phyloP scores from a whole-genome alignment of 2,329 filamentous ascomycete genomes.

The Zymoseptoria ardabiliae region DNA sequence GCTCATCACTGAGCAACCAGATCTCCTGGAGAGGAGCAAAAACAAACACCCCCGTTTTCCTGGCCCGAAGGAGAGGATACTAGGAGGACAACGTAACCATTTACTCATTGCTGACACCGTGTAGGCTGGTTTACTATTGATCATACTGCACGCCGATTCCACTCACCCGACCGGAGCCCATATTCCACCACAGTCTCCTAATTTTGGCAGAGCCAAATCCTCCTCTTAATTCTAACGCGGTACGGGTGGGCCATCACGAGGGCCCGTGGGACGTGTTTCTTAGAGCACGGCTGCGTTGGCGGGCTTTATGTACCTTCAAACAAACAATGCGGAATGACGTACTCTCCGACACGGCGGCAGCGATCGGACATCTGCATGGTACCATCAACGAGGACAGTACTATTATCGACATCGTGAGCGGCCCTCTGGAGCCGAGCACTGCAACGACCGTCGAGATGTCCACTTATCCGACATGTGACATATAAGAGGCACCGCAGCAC shows the following conservation, averaged over 20 bases:
- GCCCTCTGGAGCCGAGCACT: no score
- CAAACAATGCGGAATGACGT: not conserved
- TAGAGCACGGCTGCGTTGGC: not conserved
- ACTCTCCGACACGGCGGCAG: not conserved
- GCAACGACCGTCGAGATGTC: no score
- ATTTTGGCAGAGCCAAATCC: not conserved
- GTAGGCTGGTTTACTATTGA: not conserved
- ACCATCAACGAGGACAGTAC: no score
- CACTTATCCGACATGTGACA: no score
- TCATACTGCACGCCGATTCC: not conserved
- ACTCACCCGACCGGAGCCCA: not conserved
- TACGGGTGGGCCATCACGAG: not conserved
- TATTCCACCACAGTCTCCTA: not conserved
- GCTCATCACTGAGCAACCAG: not conserved
- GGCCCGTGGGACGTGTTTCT: not conserved
- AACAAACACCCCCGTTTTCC: not conserved
- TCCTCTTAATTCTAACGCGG: not conserved
- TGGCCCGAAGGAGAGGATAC: not conserved
- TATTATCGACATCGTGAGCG: no score
- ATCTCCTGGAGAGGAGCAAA: not conserved
- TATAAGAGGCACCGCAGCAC: no score
- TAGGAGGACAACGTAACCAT: not conserved
- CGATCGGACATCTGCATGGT: no score
- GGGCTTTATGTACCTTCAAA: not conserved
- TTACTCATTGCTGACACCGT: not conserved